phyloP scores from a whole-genome alignment of 768 basidiomycete genomes.

The Mycena alexandri region DNA sequence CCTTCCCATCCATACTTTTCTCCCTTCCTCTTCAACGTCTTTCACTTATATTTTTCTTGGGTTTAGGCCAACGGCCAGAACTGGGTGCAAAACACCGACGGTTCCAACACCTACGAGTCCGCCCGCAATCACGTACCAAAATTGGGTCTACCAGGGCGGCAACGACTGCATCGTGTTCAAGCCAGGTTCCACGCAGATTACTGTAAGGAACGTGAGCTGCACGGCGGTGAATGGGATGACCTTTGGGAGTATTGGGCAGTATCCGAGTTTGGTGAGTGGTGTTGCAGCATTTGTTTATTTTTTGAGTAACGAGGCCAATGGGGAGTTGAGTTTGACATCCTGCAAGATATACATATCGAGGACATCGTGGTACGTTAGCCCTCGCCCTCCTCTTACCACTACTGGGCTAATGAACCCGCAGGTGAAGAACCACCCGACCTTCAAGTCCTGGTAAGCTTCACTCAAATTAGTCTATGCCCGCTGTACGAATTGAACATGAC shows the following conservation, averaged over 20 bases:
- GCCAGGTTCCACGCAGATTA: not conserved
- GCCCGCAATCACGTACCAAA: slow-evolving; percentile 1
- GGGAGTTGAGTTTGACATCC: not conserved
- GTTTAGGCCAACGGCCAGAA: not conserved
- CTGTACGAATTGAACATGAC: not conserved
- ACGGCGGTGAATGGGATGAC: slow-evolving; percentile 1
- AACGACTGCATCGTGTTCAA: slow-evolving; percentile 5
- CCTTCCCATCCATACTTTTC: not conserved
- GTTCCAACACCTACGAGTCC: slow-evolving; percentile 1
- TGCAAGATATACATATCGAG: slow-evolving; percentile 1
- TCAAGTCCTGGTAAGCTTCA: slow-evolving; percentile 9
- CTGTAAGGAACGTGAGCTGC: not conserved
- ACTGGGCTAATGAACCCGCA: not conserved
- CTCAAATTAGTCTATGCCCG: not conserved
- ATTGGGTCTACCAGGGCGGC: slow-evolving; percentile 1
- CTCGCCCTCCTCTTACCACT: no score
- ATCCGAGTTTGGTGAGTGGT: not conserved
- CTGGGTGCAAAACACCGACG: slow-evolving; percentile 6
- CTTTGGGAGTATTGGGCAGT: slow-evolving; percentile 4
- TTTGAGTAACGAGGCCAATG: no score
- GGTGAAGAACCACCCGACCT: slow-evolving; percentile 5
- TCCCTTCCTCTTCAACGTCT: no score
- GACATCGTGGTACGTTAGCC: not conserved
- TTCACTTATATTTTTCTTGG: no score
- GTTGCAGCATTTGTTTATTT: no score